Evolutionary conservation across 2,329 filamentous ascomycete genomes (phyloP), one percentile per base, ranked within the genome.

Genomic region (Trichoderma cornu-damae): DNA sequence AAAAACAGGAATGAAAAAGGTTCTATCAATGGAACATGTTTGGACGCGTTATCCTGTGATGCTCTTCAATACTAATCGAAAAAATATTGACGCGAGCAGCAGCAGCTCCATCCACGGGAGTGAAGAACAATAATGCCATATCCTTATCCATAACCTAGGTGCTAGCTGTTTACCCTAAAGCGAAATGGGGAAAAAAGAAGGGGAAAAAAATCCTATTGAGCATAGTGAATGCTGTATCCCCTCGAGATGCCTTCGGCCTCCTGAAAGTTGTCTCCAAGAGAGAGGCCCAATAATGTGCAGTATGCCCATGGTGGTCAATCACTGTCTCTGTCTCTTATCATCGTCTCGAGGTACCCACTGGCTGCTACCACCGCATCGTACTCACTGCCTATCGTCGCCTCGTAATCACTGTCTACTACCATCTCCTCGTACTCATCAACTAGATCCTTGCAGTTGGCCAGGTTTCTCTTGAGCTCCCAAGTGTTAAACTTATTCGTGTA

Each of bases 381-480:
- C 2, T 63, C 67, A 8, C 63, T 62, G 28, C 80, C 61, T 1
- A 74, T n/a, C n/a, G n/a, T n/a, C n/a, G n/a, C n/a, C n/a, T n/a
- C n/a, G 20, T 48, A 3, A 24, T 50, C 30, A n/a, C 7, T 46
- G 16, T 14, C 58, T n/a, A n/a, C 49, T n/a, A 24, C 34, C 22
- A 53, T 59, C 8, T 49, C 63, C 59, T 78, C 72, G 57, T 73
- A 79, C 2, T 63, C 67, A 8, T 64, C 62, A 30, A 80, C 61
- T 1, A 74, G 60, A 2, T 63, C 61, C 8, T 60, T 57, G 55
- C 77, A 79, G 2, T 75, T 70, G 0, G 49, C 53, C 16, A 83
- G 63, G 57, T 81, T 76, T 16, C 57, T 64, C 63, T 70, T 74
- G 1, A 78, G 78, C 68, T 82, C 80, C 81, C 81, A 84, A 0